Evolutionary conservation across 495 filamentous ascomycete genomes (phyloP), one percentile per base, ranked within the genome.

Genomic region (Penicillium atrosanguineum): DNA sequence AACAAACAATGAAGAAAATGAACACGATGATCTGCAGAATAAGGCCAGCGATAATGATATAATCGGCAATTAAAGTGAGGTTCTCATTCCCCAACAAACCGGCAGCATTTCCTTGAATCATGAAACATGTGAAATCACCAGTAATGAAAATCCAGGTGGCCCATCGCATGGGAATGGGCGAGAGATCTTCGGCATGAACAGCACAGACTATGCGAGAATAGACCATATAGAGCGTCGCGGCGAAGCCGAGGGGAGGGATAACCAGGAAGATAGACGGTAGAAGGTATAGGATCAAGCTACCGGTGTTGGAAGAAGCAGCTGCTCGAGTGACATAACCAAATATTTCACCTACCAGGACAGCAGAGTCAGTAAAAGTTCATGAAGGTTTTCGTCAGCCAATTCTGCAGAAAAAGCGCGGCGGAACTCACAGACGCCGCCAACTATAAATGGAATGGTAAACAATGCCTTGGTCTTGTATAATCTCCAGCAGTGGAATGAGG

Each of bases 181-280:
- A 64, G n/a, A 31, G 31, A 11, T 44, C 7, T 21, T 79, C 76
- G 15, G 62, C 79, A 6, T 71, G 52, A 14, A 75, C 63, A 16
- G 67, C 55, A 11, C 58, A 59, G 36, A 81, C 74, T 20, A 81
- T 48, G 1, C 78, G 70, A 0, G 69, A 78, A 7, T 80, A 71
- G 12, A 73, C 63, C 77, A 81, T 82, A 59, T 81, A 82, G 26
- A 82, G 72, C 0, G 77, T 73, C 3, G 79, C 79, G 0, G 79
- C 77, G 46, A 72, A 74, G 18, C 78, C 61, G 1, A 70, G 71
- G 9, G 56, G 57, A 7, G 58, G 62, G 29, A 71, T 49, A n/a
- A 64, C 56, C 25, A 71, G 46, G 47, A 73, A 61, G n/a, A 72
- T 44, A 18, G 55, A 57, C 39, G 70, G 63, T 19, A 73, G 54